These are phyloP conservation scores for Calonectria pseudoreteaudii DNA, from an alignment of 2,329 filamentous ascomycete species.

Conservation along the genomic window DNA sequence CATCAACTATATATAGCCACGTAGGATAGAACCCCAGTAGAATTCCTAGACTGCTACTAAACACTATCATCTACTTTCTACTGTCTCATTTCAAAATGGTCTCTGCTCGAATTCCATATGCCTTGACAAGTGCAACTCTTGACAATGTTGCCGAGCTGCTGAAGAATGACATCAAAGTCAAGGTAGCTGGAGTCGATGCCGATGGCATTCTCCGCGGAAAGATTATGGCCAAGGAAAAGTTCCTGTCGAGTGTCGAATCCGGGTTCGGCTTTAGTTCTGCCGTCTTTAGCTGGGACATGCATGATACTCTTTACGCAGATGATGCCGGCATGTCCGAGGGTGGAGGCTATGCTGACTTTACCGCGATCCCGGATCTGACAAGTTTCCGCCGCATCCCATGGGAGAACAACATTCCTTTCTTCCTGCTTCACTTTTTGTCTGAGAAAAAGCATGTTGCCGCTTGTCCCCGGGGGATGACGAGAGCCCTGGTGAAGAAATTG, in stretches of 20 bases:
- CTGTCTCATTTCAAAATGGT: neutral
- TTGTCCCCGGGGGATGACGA: constrained; percentile 78
- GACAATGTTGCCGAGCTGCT: constrained; percentile 14
- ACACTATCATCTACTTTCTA: neutral
- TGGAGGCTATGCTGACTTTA: constrained; percentile 82
- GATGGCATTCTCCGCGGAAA: constrained; percentile 24
- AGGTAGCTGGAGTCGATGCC: constrained; percentile 21
- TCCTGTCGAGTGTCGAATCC: constrained; percentile 70
- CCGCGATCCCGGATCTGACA: constrained; percentile 77
- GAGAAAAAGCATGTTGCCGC: constrained; percentile 77
- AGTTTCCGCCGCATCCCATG: constrained; percentile 82
- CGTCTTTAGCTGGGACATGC: constrained; percentile 91
- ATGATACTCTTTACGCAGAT: constrained; percentile 81
- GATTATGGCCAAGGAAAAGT: constrained; percentile 25
- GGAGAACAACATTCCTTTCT: constrained; percentile 83
- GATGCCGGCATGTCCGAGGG: constrained; percentile 82
- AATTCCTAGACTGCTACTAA: too few species aligned
- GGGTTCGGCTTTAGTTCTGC: constrained; percentile 89
- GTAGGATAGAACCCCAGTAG: neutral
- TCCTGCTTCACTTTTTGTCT: constrained; percentile 79
- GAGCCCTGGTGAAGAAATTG: constrained; percentile 69
- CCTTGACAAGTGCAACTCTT: neutral
- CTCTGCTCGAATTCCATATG: neutral
- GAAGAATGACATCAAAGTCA: constrained; percentile 23
- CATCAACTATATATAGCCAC: neutral